Evolutionary conservation across 768 basidiomycete species (phyloP), one percentile per base, ranked within the genome.

Genomic region (Boletus edulis): DNA sequence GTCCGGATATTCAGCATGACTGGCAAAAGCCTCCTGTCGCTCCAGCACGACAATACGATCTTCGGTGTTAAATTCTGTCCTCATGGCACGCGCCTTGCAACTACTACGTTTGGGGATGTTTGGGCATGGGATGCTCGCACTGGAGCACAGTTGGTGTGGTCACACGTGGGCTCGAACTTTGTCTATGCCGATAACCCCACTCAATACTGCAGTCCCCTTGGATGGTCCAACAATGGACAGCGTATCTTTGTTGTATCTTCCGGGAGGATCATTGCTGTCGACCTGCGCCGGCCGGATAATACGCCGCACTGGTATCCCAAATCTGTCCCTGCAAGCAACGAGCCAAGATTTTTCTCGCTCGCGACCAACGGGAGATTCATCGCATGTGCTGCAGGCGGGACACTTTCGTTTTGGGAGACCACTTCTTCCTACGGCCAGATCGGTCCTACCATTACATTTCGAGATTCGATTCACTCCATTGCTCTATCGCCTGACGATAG

Each of bases 1-100:
- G 31, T 51, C 24, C 45, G 37, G 4, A 20, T 60, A 11, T 60
- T 54, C 37, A 51, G 40, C 48, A 50, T 59, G 24, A 42, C 39
- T 11, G 57, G 57, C 14, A 20, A 43, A 17, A 35, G 46, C 5
- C 15, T 60, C 1, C 11, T 59, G 18, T 52, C 57, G 0, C 22
- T 60, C 3, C 49, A 47, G 31, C 59, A 60, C 20, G 17, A 48
- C 29, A 29, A 29, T 29, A 17, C 18, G 5, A 43, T 59, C 6
- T 35, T 50, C 12, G 57, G 41, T 2, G 40, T 59, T 40, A 54
- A 48, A 4, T 59, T 60, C 27, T 59, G 52, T 11, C 59, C 57
- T 0, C 7, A 12, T 5, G 57, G 51, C 4, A 18, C 49, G 2
- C 45, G 24, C 6, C 44, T 60, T 0, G 52, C 52, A 3, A 54